Evolutionary conservation across 148 eudicot genomes (phyloP).

Genomic region (Cornus suecica): DNA sequence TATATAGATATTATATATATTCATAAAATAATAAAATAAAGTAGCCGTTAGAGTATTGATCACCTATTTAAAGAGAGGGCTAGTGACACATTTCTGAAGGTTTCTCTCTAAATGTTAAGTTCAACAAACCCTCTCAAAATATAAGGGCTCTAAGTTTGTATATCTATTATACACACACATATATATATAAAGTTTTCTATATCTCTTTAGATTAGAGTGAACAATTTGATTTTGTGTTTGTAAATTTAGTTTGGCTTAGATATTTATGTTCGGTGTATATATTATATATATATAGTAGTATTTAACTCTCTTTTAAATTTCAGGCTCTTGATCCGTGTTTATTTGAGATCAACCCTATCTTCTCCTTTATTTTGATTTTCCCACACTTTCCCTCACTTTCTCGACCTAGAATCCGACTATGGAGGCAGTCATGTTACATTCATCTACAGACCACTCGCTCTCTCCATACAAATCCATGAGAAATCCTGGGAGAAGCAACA

Average conservation of each 20-base stretch:
- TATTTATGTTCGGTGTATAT: background rate
- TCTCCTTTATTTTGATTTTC: background rate
- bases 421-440: conserved; percentile 8
- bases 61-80: conserved; percentile 16
- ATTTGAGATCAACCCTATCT: conserved; percentile 5
- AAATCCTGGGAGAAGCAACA: background rate
- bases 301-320: background rate
- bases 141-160: background rate
- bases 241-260: background rate
- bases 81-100: background rate
- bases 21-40: conserved; percentile 1
- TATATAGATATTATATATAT: no score
- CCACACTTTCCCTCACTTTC: background rate
- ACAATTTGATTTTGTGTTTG: background rate
- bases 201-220: background rate
- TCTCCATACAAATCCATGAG: conserved; percentile 4
- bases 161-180: background rate
- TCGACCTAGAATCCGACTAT: background rate
- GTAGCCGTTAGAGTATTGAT: conserved; percentile 17
- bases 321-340: conserved; percentile 9
- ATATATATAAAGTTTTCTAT: background rate
- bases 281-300: background rate
- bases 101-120: background rate
- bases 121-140: background rate
- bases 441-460: background rate